These are phyloP conservation scores for Drechslera avenae DNA, from an alignment of 2,329 filamentous ascomycete species.

Conservation along the genomic window DNA sequence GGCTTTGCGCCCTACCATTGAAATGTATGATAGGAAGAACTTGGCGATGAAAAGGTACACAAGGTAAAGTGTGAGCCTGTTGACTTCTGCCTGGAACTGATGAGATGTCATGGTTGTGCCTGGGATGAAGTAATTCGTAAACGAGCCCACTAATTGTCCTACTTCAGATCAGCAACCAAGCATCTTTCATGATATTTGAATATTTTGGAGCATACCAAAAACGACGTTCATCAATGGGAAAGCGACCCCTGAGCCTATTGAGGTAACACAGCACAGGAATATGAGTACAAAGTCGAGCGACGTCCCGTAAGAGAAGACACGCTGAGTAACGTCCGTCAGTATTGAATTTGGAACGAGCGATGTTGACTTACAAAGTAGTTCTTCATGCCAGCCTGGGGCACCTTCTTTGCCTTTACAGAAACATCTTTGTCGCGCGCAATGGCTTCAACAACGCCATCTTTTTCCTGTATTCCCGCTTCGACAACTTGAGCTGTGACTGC, in stretches of 20 bases:
- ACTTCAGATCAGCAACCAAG: not conserved
- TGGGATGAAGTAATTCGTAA: conserved; percentile 61
- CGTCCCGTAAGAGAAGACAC: conserved; percentile 44
- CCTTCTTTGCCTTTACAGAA: conserved; percentile 21
- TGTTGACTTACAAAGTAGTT: conserved; percentile 42
- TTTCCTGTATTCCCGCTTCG: not conserved
- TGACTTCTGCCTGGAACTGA: conserved; percentile 58
- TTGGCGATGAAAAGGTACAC: conserved; percentile 46
- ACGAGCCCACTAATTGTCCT: conserved; percentile 56
- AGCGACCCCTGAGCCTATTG: conserved; percentile 42
- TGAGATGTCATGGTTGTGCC: conserved; percentile 51
- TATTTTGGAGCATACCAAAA: conserved; percentile 51
- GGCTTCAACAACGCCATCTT: conserved; percentile 1
- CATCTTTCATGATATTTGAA: conserved; percentile 38
- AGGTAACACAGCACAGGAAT: conserved; percentile 31
- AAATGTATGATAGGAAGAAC: conserved; percentile 42
- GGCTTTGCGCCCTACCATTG: conserved; percentile 29
- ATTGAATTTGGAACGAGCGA: not conserved
- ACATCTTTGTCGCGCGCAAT: conserved; percentile 10
- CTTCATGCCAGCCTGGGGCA: conserved; percentile 25
- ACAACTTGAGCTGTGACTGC: conserved; percentile 6
- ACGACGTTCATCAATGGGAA: conserved; percentile 65
- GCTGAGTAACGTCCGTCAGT: conserved; percentile 24
- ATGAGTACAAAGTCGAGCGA: conserved; percentile 40
- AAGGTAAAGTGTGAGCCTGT: conserved; percentile 39